A percentile compares a stretch with the other conserved stretches of the same genome.
phyloP scores from a whole-genome alignment of 768 basidiomycete genomes.

The Nevesoporus exiguus region DNA sequence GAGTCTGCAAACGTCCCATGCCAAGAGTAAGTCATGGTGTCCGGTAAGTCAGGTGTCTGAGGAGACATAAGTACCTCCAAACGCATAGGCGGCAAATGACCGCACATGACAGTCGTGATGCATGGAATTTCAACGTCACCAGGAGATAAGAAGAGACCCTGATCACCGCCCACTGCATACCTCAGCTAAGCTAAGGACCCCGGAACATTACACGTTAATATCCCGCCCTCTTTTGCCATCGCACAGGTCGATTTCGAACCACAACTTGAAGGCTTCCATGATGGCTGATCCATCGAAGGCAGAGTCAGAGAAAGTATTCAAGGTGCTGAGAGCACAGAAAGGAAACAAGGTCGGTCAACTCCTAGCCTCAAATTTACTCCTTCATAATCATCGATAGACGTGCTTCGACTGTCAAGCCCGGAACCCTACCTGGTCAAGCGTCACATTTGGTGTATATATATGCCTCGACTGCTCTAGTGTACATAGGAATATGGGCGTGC shows the following conservation, averaged over 20 bases:
- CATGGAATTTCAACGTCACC: not conserved
- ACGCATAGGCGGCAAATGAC: no score
- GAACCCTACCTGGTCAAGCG: slow-evolving; percentile 97
- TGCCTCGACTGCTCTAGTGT: slow-evolving; percentile 95
- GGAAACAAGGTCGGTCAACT: slow-evolving; percentile 69
- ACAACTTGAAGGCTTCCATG: not conserved
- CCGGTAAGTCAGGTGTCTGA: no score
- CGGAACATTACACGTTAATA: slow-evolving; percentile 19
- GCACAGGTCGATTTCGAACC: slow-evolving; percentile 5
- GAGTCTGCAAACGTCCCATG: no score
- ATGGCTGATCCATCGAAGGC: slow-evolving; percentile 81
- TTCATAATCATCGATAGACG: slow-evolving; percentile 41
- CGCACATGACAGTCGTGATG: no score
- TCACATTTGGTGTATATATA: slow-evolving; percentile 95
- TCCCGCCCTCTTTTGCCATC: slow-evolving; percentile 1
- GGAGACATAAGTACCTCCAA: no score
- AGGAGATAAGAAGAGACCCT: slow-evolving; percentile 6
- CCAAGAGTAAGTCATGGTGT: no score
- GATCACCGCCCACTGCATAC: slow-evolving; percentile 8
- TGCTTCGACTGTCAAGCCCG: slow-evolving; percentile 96
- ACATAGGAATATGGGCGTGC: slow-evolving; percentile 97
- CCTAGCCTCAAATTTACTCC: not conserved
- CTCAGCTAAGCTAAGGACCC: slow-evolving; percentile 12
- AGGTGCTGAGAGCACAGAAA: slow-evolving; percentile 76
- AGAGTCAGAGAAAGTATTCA: slow-evolving; percentile 86